These are phyloP conservation scores for Bisporella sp. DNA, from an alignment of 2,329 filamentous ascomycete genomes.

Conservation along the genomic window DNA sequence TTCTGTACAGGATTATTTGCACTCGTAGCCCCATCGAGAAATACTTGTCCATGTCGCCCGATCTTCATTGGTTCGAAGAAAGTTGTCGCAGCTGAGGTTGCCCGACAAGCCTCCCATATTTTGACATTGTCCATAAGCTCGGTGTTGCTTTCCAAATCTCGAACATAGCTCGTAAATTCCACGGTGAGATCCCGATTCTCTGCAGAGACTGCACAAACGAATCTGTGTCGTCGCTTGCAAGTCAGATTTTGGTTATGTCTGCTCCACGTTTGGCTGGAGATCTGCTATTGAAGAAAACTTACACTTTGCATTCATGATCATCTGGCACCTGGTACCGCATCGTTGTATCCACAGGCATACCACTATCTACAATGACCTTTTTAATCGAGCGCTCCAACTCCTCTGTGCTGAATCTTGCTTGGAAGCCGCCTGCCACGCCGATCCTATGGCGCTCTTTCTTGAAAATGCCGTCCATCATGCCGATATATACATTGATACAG, in stretches of 20 bases:
- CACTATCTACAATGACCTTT: constrained; percentile 3
- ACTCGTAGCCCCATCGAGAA: constrained; percentile 23
- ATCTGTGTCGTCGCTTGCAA: constrained; percentile 5
- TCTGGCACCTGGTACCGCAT: constrained; percentile 3
- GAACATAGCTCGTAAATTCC: constrained; percentile 19
- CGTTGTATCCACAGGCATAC: constrained; percentile 18
- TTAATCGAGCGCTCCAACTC: constrained; percentile 20
- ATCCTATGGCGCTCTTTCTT: constrained; percentile 16
- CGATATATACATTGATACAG: constrained; percentile 25
- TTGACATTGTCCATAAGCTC: constrained; percentile 2
- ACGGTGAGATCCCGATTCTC: constrained; percentile 15
- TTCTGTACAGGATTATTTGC: constrained; percentile 27
- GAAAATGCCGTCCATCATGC: constrained; percentile 23
- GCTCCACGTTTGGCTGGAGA: too few relatives aligned
- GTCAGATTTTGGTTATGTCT: too few relatives aligned
- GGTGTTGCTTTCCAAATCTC: constrained; percentile 16
- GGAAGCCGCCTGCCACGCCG: constrained; percentile 13
- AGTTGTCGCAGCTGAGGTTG: constrained; percentile 25
- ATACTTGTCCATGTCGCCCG: constrained; percentile 10
- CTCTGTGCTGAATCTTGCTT: constrained; percentile 22
- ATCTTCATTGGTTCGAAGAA: constrained; percentile 27
- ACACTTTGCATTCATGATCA: constrained; percentile 20
- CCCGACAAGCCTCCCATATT: constrained; percentile 25
- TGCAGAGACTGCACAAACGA: constrained; percentile 12
- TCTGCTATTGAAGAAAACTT: constrained; percentile 5